Base-by-base conservation (phyloP, 495 filamentous ascomycete species). In the Margaritispora aquatica region DNA sequence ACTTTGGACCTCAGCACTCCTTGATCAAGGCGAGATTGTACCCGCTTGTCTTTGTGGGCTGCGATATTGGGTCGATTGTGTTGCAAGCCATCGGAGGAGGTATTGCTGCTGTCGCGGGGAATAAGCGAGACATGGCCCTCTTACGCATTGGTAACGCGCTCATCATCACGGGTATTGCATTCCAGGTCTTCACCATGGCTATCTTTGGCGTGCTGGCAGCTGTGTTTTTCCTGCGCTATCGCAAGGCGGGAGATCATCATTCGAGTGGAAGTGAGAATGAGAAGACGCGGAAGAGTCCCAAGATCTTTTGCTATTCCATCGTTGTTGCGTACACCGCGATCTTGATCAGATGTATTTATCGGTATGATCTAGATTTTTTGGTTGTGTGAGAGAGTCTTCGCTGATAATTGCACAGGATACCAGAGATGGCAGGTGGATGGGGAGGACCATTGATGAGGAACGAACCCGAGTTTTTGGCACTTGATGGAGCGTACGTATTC, bases 81-180 rank as follows among this genome's bases (percentile, higher is more conserved):
- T 71, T 88, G 0, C 86, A 89, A 69, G 81, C 80, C 41, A 68
- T 70, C 21, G 86, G 85, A 29, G 85, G 85, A 23, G 84, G 70
- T 23, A 69, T 87, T 13, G 80, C 81, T 29, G 62, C 57, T 4
- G 73, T 78, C 19, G 71, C 73, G 3, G 59, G 59, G 0, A 51
- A 67, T 20, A 44, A 26, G 2, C 21, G 23, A 10, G 38, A 54
- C 26, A n/a, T 20, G 26, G 19, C 61, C n/a, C 51, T 63, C n/a
- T 34, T 62, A 26, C 26, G 36, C 9, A 73, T 69, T 19, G 65
- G 69, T 20, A 62, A 76, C 49, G 76, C 11, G 2, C 24, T 85
- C 54, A 84, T 83, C 55, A 68, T 75, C 38, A 64, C 69, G 2
- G 86, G 86, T 48, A 73, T 89, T 1, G 60, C 77, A 20, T 78